Conservation (phyloP, 805 yeast species). For the Pichia eremophila region DNA sequence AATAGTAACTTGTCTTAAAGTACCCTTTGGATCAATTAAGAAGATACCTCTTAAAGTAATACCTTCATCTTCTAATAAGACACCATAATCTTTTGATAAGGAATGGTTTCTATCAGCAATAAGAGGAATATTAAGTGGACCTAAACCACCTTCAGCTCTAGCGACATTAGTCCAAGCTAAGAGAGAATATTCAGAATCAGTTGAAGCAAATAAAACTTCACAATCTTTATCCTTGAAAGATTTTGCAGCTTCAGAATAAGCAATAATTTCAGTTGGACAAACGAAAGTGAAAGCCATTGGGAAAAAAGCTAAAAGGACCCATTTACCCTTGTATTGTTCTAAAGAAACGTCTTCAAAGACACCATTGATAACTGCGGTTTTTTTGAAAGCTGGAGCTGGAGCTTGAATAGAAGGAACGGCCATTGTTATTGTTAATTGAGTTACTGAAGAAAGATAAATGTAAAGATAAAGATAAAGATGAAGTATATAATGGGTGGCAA, state of each 20-base stretch:
- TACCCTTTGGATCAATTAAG: constrained; percentile 93
- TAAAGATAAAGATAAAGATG: too few relatives aligned
- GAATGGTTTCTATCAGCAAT: constrained; percentile 96
- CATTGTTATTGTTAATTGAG: constrained; percentile 39
- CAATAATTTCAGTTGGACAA: constrained; percentile 98
- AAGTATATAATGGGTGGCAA: too few relatives aligned
- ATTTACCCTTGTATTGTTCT: constrained; percentile 94
- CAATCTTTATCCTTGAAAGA: constrained; percentile 81
- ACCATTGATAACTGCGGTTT: constrained; percentile 97
- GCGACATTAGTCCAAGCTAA: constrained; percentile 97
- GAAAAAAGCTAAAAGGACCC: constrained; percentile 94
- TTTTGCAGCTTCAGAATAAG: constrained; percentile 92
- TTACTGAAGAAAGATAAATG: too few relatives aligned
- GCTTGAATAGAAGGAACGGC: constrained; percentile 67
- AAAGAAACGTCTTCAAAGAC: constrained; percentile 88
- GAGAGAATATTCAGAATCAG: constrained; percentile 96
- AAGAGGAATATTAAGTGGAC: constrained; percentile 89
- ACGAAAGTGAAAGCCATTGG: constrained; percentile 99
- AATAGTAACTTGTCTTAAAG: constrained; percentile 91
- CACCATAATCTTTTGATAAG: constrained; percentile 94
- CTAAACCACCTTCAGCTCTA: constrained; percentile 97
- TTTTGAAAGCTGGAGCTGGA: constrained; percentile 94
- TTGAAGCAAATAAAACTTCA: constrained; percentile 90
- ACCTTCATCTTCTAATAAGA: constrained; percentile 92
- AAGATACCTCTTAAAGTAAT: constrained; percentile 96